These are phyloP conservation scores for Penicillium sp. DNA, from an alignment of 2,329 filamentous ascomycete species.

Conservation along the genomic window DNA sequence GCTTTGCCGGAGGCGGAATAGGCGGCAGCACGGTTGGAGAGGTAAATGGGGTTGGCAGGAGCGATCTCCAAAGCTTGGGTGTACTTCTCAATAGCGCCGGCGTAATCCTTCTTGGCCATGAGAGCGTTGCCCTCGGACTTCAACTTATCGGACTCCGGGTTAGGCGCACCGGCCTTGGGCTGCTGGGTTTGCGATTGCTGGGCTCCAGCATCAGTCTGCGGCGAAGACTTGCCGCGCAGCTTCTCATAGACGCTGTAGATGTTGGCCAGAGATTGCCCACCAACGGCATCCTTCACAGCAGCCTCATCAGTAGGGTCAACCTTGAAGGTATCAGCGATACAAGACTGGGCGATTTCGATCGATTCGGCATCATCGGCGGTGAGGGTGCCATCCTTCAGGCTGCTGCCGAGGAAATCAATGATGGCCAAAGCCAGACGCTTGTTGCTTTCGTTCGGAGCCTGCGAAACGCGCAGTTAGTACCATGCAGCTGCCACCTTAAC, in stretches of 20 bases:
- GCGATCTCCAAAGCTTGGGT: slow-evolving; percentile 76
- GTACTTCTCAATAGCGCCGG: slow-evolving; percentile 76
- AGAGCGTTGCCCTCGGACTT: slow-evolving; percentile 91
- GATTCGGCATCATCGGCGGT: slow-evolving; percentile 84
- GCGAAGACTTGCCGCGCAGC: slow-evolving; percentile 63
- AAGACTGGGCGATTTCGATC: slow-evolving; percentile 89
- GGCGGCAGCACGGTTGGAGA: slow-evolving; percentile 94
- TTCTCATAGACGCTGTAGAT: slow-evolving; percentile 98
- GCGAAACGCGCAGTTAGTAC: slow-evolving; percentile 1
- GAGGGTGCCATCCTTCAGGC: slow-evolving; percentile 81
- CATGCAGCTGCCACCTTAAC: neutral
- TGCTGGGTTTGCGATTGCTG: slow-evolving; percentile 38
- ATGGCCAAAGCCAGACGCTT: slow-evolving; percentile 96
- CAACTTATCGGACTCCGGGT: slow-evolving; percentile 73
- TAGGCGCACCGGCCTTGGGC: slow-evolving; percentile 38
- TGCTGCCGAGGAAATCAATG: slow-evolving; percentile 86
- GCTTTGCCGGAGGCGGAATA: slow-evolving; percentile 83
- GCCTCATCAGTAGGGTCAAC: slow-evolving; percentile 75
- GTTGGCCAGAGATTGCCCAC: slow-evolving; percentile 78
- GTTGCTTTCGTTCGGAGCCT: slow-evolving; percentile 52
- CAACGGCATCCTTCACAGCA: slow-evolving; percentile 71
- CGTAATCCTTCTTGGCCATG: slow-evolving; percentile 92
- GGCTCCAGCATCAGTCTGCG: slow-evolving; percentile 42
- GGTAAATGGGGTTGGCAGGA: slow-evolving; percentile 88
- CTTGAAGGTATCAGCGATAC: slow-evolving; percentile 92